A percentile compares a stretch with the other conserved stretches of the same genome.
Conservation (phyloP, 176 grass and related monocot species). For the Miscanthus lutarioriparius region DNA sequence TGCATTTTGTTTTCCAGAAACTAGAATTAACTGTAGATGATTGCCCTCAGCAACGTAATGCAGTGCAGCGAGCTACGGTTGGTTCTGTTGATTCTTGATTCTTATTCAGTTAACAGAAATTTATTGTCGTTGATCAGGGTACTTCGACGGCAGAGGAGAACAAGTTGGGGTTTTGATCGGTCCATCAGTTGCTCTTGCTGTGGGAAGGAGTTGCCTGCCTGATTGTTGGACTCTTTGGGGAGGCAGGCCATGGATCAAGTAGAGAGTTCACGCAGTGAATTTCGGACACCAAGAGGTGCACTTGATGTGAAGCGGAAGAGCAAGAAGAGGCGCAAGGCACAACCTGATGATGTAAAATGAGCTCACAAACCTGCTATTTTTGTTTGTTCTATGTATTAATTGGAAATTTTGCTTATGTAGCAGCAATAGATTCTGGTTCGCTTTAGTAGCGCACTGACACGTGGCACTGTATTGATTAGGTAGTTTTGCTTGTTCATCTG, state of each 20-base stretch:
- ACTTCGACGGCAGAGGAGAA: background rate
- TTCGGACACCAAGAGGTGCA: no score
- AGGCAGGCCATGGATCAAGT: background rate
- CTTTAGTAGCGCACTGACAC: background rate
- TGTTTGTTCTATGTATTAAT: background rate
- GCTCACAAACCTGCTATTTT: background rate
- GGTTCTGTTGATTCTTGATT: background rate
- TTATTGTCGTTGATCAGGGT: background rate
- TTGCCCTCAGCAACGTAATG: background rate
- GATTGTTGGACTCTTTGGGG: background rate
- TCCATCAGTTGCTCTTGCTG: background rate
- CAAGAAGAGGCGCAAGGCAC: background rate
- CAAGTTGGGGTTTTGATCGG: background rate
- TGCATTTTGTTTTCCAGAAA: background rate
- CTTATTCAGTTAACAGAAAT: background rate
- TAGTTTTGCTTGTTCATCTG: background rate
- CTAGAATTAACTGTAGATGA: background rate
- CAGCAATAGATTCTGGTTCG: background rate
- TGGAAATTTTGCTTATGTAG: background rate
- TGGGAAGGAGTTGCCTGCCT: background rate
- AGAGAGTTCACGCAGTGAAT: background rate
- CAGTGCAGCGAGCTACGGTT: background rate
- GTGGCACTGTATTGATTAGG: background rate
- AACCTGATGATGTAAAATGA: background rate
- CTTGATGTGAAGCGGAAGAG: background rate